Evolutionary conservation across 768 basidiomycete genomes (phyloP), one percentile per base, ranked within the genome.

Genomic region (Auriscalpium vulgare): DNA sequence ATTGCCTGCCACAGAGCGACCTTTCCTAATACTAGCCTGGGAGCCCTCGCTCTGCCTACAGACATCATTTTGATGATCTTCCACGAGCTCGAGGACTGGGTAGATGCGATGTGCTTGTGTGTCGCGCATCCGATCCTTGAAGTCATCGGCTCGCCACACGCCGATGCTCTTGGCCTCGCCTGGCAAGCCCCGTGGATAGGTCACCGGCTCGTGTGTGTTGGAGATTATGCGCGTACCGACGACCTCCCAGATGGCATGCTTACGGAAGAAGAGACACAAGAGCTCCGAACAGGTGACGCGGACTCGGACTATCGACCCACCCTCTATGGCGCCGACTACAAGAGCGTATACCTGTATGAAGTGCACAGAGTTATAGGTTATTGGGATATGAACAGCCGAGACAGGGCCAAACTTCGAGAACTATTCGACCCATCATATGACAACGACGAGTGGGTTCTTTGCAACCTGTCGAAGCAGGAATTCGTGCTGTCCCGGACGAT

Each of bases 401-500:
- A 29, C 23, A 29, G 23, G 23, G 23, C 2, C 2, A 29, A 29
- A 29, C 5, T 29, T 5, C 23, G 23, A 29, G 23, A 29, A 29
- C 23, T 29, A 29, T 29, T 29, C 23, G 23, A 29, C 23, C 23
- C 23, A 29, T 29, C 23, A 29, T 29, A 29, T 29, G 3, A 29
- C 14, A 9, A 43, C 36, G 10, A 52, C 38, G 40, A 10, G 23
- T 56, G 56, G 56, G 56, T 47, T 8, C 45, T 57, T 8, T 57
- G 56, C 56, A 57, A 57, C 48, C 19, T 57, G 29, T 54, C 56
- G 11, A 57, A 57, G 46, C 51, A 43, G 21, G 45, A 53, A 34
- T 54, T 17, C 47, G 56, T 57, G 8, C 56, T 37, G 16, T 51
- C 40, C 21, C 52, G 53, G 17, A 40, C n/a, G 10, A 37, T 49